Conservation (phyloP, 2,329 filamentous ascomycete genomes). For the Magnaporthiopsis poae region DNA sequence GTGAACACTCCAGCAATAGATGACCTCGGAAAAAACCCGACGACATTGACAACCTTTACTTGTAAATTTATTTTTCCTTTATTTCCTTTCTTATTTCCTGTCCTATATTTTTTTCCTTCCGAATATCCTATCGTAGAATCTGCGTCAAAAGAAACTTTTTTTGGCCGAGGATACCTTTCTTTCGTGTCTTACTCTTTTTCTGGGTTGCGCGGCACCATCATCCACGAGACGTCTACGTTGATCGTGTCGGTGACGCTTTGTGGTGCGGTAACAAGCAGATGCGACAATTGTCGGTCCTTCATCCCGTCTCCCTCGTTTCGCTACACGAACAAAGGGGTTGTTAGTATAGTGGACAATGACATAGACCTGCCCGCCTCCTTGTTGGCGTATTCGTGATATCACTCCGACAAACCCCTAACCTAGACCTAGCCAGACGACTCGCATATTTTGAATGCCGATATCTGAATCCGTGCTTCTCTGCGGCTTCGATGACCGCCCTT, state of each 20-base stretch:
- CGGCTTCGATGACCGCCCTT: background rate
- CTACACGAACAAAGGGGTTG: background rate
- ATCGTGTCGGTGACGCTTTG: background rate
- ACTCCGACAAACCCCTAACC: background rate
- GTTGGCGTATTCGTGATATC: constrained; percentile 1
- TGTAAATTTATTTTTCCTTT: no score
- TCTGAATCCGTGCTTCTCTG: background rate
- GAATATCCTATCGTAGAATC: no score
- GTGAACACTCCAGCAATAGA: background rate
- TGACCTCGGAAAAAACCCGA: no score
- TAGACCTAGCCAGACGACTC: background rate
- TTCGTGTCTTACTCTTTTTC: no score
- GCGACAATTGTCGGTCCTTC: background rate
- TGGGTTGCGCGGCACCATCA: background rate
- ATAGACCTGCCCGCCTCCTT: background rate
- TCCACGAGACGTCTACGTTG: constrained; percentile 3
- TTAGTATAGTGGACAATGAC: constrained; percentile 1
- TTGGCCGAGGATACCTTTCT: no score
- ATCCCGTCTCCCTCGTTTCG: no score
- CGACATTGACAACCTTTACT: no score
- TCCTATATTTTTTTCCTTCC: no score
- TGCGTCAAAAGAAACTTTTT: no score
- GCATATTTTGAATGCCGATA: background rate
- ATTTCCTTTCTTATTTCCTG: no score
- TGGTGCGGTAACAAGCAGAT: background rate